Evolutionary conservation across 331 rosid genomes (phyloP).

Genomic region (Stylosanthes scabra): DNA sequence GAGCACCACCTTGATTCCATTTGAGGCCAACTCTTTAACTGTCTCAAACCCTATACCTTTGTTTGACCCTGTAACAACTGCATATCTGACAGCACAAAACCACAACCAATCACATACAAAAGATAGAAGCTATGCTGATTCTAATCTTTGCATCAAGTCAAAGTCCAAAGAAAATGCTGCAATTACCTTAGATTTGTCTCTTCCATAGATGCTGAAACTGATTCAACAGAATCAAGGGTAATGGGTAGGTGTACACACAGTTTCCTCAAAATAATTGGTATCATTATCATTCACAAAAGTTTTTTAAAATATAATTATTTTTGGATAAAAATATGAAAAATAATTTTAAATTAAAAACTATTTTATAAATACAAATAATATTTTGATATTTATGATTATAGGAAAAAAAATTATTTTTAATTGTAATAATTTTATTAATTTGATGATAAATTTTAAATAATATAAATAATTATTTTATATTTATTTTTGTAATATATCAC

Average conservation of each 20-base stretch:
- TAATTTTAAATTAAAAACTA: too few species aligned
- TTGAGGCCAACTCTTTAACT: slow-evolving; percentile 48
- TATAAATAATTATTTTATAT: too few species aligned
- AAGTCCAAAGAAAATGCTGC: background rate
- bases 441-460: too few species aligned
- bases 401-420: too few species aligned
- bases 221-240: background rate
- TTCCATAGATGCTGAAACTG: slow-evolving; percentile 32
- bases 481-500: too few species aligned
- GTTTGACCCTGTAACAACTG: slow-evolving; percentile 58
- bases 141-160: background rate
- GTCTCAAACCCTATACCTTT: slow-evolving; percentile 58
- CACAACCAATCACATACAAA: background rate
- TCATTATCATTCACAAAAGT: too few species aligned
- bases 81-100: slow-evolving; percentile 40
- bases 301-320: too few species aligned
- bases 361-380: too few species aligned
- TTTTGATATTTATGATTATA: too few species aligned
- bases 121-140: background rate
- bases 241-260: background rate
- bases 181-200: slow-evolving; percentile 31
- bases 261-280: background rate
- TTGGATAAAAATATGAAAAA: too few species aligned
- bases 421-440: too few species aligned
- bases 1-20: slow-evolving; percentile 52